Conservation (phyloP, 1,284 basidiomycete species). For the Psilocybe mexicana region DNA sequence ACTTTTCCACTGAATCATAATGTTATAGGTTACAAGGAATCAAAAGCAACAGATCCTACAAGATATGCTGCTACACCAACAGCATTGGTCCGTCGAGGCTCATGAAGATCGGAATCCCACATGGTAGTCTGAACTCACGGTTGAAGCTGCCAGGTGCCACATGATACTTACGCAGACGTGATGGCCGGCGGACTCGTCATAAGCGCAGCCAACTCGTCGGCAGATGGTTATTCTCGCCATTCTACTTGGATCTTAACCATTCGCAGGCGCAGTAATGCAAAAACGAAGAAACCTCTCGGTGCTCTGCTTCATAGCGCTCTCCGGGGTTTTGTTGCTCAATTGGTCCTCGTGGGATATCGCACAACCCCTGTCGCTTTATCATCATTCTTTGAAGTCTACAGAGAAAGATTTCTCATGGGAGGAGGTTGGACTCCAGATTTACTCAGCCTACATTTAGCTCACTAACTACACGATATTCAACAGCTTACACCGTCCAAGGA, state of each 20-base stretch:
- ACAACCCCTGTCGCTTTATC: background rate
- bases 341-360: background rate
- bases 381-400: background rate
- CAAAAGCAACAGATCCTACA: too few relatives aligned
- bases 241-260: background rate
- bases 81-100: too few relatives aligned
- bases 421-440: background rate
- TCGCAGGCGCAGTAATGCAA: background rate
- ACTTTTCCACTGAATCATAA: too few relatives aligned
- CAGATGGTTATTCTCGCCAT: background rate
- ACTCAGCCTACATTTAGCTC: background rate
- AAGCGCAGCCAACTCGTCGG: too few relatives aligned
- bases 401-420: background rate
- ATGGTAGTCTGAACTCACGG: too few relatives aligned
- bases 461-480: background rate
- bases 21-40: too few relatives aligned
- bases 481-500: slow-evolving; percentile 18
- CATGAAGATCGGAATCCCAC: too few relatives aligned
- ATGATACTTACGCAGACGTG: too few relatives aligned
- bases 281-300: background rate
- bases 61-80: too few relatives aligned
- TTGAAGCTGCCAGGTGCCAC: too few relatives aligned
- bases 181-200: too few relatives aligned
- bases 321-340: background rate
- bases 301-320: background rate